Evolutionary conservation across 2,329 filamentous ascomycete genomes (phyloP), one percentile per base, ranked within the genome.

Genomic region (Thelonectria blattea): DNA sequence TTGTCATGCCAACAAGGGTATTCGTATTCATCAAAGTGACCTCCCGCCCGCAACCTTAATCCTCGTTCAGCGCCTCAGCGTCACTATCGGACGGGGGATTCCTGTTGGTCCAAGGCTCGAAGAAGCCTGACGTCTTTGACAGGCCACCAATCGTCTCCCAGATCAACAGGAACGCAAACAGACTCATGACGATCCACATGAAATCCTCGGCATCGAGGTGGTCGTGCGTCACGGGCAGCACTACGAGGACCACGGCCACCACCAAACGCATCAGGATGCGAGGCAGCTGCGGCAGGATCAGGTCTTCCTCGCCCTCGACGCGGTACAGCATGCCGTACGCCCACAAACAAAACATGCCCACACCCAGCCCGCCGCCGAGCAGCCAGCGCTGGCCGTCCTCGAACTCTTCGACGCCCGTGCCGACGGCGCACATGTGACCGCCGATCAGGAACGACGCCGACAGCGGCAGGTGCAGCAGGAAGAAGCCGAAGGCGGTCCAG

Each of bases 381-480:
- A 82, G 71, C 80, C 80, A 82, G n/a, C 77, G 73, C 63, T 82
- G 76, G 0, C 77, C 75, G 2, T 75, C 69, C 34, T 78, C 77
- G 52, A 81, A 76, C 17, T 78, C 69, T 1, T 79, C 68, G 34
- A 76, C 62, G 2, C 69, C 68, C 0, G 78, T 76, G 41, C 77
- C 80, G 2, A 74, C 67, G 7, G 80, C 80, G 15, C 76, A 75
- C 12, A 82, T 73, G 60, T 82, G 80, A 0, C 80, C 80, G 17
- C 79, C 79, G 22, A 80, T 80, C n/a, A 82, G 61, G 42, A 82
- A 74, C 32, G 77, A 76, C 1, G 78, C 80, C 34, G 79, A 74
- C 9, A 82, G 68, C 0, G 80, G 80, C 11, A 82, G 65, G 52
- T 82, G 80, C 15, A 82, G 68, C 17, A 79, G 65, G 51, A 79